Percentiles rank a stretch among this genome's conserved stretches.
Evolutionary conservation across 2,329 filamentous ascomycete species (phyloP).

Genomic region (Cercospora sp.): DNA sequence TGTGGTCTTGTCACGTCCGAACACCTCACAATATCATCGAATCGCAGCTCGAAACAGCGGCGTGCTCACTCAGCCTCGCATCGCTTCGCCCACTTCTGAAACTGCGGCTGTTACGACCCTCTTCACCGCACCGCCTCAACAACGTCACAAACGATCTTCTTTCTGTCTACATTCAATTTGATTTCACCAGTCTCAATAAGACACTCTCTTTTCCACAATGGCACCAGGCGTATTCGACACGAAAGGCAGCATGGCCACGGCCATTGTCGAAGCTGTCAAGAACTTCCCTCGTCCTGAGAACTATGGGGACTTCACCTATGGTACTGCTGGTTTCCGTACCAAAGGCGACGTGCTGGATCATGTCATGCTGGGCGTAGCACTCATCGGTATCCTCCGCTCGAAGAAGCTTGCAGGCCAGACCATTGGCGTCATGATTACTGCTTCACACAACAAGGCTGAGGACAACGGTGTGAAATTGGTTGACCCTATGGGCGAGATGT

Average conservation of each 20-base stretch:
- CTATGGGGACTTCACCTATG: conserved; percentile 54
- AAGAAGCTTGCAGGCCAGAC: conserved; percentile 86
- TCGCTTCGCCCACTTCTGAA: conserved; percentile 2
- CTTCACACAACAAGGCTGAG: conserved; percentile 84
- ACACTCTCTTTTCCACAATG: conserved; percentile 13
- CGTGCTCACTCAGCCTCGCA: not conserved
- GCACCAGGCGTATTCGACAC: conserved; percentile 20
- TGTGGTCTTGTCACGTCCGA: not conserved
- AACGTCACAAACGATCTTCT: not conserved
- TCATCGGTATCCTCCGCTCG: conserved; percentile 84
- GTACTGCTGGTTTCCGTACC: conserved; percentile 66
- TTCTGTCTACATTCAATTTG: not conserved
- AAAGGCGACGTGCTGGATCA: conserved; percentile 82
- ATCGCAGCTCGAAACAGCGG: not conserved
- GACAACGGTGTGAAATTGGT: conserved; percentile 96
- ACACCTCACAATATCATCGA: not conserved
- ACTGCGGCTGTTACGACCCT: conserved; percentile 1
- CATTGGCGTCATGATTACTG: conserved; percentile 95
- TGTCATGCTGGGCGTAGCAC: conserved; percentile 87
- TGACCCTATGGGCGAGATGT: conserved; percentile 97
- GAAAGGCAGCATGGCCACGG: conserved; percentile 23
- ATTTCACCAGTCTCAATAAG: not conserved
- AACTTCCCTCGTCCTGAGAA: conserved; percentile 37
- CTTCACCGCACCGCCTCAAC: not conserved
- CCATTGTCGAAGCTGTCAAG: conserved; percentile 36